Conservation (phyloP, 2,329 filamentous ascomycete species). For the Pseudogymnoascus sp. region DNA sequence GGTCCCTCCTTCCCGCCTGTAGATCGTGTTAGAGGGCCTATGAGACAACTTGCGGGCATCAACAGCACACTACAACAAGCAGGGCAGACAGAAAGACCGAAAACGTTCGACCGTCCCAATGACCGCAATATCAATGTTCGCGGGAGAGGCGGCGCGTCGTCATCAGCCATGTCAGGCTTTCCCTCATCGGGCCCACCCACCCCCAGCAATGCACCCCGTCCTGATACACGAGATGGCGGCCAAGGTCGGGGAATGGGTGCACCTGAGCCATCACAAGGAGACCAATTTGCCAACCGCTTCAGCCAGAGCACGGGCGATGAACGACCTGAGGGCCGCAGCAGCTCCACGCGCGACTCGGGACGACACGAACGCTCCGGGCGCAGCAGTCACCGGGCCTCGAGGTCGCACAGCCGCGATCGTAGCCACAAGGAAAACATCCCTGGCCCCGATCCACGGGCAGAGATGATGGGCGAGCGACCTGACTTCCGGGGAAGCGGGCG, state of each 20-base stretch:
- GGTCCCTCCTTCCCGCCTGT: constrained; percentile 22
- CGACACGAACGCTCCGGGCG: constrained; percentile 25
- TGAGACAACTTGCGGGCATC: constrained; percentile 50
- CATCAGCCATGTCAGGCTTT: constrained; percentile 42
- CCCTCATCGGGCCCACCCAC: constrained; percentile 41
- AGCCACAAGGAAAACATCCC: neutral
- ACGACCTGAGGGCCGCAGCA: constrained; percentile 13
- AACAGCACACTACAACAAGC: constrained; percentile 49
- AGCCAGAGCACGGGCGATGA: constrained; percentile 21
- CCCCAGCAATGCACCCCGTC: constrained; percentile 42
- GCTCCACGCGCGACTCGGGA: constrained; percentile 11
- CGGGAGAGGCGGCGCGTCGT: constrained; percentile 27
- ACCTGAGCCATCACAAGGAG: constrained; percentile 9
- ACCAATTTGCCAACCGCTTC: constrained; percentile 11
- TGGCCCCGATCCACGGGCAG: neutral
- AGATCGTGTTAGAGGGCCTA: constrained; percentile 26
- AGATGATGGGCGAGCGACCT: neutral
- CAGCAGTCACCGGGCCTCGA: constrained; percentile 4
- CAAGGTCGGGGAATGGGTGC: constrained; percentile 24
- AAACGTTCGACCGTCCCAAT: constrained; percentile 24
- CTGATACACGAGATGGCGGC: constrained; percentile 20
- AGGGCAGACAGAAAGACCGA: constrained; percentile 30
- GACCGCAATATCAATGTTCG: constrained; percentile 20
- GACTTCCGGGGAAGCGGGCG: neutral
- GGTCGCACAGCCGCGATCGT: neutral